Evolutionary conservation across 176 grass and related monocot genomes (phyloP), one percentile per base, ranked within the genome.

Genomic region (Zea luxurians): DNA sequence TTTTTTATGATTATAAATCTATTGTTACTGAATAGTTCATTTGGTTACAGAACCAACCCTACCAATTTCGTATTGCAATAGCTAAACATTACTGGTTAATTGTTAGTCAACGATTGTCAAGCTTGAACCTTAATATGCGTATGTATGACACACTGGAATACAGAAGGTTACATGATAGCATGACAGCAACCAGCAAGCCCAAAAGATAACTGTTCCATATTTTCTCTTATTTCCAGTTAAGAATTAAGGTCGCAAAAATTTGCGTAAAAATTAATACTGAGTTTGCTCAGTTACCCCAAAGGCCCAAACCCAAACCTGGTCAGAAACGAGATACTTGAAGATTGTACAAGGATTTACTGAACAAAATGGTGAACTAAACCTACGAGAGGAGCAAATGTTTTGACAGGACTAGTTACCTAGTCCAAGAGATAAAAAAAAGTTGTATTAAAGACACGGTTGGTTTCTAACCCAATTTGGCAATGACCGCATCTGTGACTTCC

Each of bases 401-500:
- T 5, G 71, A 18, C 71, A 13, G n/a, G 86, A 84, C 86, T 60
- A 80, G n/a, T 12, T 20, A 53, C 47, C 81, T 58, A 71, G 86
- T 71, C 86, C 77, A 21, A 21, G 16, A 35, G 48, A 6, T 1
- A 77, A 57, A 75, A 71, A 11, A 38, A 34, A 27, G 27, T 27
- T 17, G 62, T 70, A 64, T 66, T 8, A 76, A 48, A 37, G 4
- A 71, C 48, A 53, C 1, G 0, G 16, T 3, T 63, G 4, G 55
- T 47, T 37, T 5, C 77, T 48, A 87, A 72, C 81, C 78, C 8
- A 99, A 92, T 21, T 94, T 89, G 15, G 87, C 83, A 34, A 94
- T 78, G 6, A 98, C 96, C 0, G 87, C 96, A 89, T 99, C 88
- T 0, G 91, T 85, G 37, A 99, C 88, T 87, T 95, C 91, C 68